Evolutionary conservation across 805 yeast species (phyloP), one percentile per base, ranked within the genome.

Genomic region (Spathaspora hagerdaliae): DNA sequence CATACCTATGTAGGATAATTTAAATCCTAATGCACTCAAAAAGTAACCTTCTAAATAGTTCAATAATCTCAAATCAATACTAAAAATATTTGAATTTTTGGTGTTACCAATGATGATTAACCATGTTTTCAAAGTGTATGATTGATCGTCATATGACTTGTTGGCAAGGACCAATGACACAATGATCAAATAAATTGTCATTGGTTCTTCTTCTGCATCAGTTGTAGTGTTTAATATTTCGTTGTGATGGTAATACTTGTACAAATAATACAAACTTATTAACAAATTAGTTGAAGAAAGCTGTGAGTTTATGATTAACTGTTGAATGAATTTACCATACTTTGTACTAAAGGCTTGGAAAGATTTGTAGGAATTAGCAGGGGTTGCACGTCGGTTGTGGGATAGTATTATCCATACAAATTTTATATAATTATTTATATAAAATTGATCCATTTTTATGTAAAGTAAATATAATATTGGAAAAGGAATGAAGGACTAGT

Each of bases 41-140:
- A 61, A 64, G 39, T 59, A 60, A 27, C 54, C 43, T 48, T 66
- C 71, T 43, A 66, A 49, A 27, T 53, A 51, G 44, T 62, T 63
- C 39, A 66, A 48, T 19, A 63, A 35, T 36, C 53, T 53, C 35
- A 64, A 51, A 43, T 62, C 60, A 6, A 59, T 40, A 27, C 50
- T 49, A 7, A 54, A 36, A 27, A 48, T 36, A 7, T 26, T 37
- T 19, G n/a, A 13, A 9, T 31, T 34, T 31, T 51, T 52, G 31
- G 55, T 54, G 41, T 47, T 54, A 11, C 48, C 47, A 15, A 53
- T 50, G 10, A 60, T 52, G 47, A 53, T 59, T 9, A 74, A 60
- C 82, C 82, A 74, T 24, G 81, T 77, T 50, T 75, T 75, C 52
- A 74, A 61, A 2, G 80, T 74, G 49, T 74, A 77, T 36, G 74